phyloP scores from a whole-genome alignment of 352 stramenopile species.

The Phytopythium aichiense region DNA sequence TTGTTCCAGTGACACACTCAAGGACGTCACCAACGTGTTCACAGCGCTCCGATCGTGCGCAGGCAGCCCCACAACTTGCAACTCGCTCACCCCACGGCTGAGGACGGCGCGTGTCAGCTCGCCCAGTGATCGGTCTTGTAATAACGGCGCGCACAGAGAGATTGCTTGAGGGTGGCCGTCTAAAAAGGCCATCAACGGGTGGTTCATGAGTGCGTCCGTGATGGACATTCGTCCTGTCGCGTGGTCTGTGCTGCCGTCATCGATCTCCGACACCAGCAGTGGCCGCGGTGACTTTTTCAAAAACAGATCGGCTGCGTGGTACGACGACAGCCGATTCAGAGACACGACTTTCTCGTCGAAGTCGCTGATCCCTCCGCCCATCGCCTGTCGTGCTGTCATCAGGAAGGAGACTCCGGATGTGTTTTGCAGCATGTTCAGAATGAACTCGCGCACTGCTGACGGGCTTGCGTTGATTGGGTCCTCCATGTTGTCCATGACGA shows the following conservation, averaged over 20 bases:
- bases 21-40: slow-evolving; percentile 71
- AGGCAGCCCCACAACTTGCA: slow-evolving; percentile 60
- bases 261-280: slow-evolving; percentile 64
- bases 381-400: slow-evolving; percentile 68
- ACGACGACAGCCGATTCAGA: slow-evolving; percentile 66
- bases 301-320: slow-evolving; percentile 70
- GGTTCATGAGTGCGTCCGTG: slow-evolving; percentile 50
- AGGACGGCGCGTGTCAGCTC: slow-evolving; percentile 73
- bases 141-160: slow-evolving; percentile 64
- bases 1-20: slow-evolving; percentile 73
- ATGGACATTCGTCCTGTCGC: slow-evolving; percentile 26
- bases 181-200: slow-evolving; percentile 77
- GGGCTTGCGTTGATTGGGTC: slow-evolving; percentile 71
- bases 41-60: slow-evolving; percentile 66
- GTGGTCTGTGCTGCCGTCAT: slow-evolving; percentile 27
- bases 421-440: slow-evolving; percentile 62
- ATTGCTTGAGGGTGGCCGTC: slow-evolving; percentile 81
- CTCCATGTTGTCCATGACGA: slow-evolving; percentile 84
- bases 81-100: slow-evolving; percentile 58
- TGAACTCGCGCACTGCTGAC: slow-evolving; percentile 46
- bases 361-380: slow-evolving; percentile 60
- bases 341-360: slow-evolving; percentile 83
- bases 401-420: slow-evolving; percentile 58
- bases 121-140: slow-evolving; percentile 68
- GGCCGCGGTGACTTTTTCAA: slow-evolving; percentile 71